Conservation (phyloP, 371 early-diverging fungal species). For the Vittaforma corneae region DNA sequence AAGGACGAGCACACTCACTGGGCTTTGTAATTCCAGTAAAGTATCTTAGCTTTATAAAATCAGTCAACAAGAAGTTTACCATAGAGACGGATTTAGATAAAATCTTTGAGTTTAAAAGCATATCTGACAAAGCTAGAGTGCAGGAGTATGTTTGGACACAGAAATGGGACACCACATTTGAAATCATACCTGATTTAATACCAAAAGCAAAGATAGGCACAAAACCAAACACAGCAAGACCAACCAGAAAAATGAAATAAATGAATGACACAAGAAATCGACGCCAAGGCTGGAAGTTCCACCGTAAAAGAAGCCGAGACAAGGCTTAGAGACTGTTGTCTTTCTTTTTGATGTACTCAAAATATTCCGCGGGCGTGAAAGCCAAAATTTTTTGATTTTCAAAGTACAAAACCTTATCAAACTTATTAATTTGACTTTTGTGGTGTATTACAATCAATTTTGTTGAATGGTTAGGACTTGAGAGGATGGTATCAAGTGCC, state of each 20-base stretch:
- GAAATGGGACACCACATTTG: neutral
- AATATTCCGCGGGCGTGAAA: no score
- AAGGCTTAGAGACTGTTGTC: no score
- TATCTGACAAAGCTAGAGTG: neutral
- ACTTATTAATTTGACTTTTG: constrained; percentile 17
- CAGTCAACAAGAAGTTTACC: neutral
- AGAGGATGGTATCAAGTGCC: constrained; percentile 20
- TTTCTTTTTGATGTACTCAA: no score
- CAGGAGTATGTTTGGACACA: neutral
- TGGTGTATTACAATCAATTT: constrained; percentile 41
- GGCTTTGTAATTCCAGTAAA: constrained; percentile 43
- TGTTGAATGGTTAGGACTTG: constrained; percentile 8
- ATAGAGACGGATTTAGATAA: neutral
- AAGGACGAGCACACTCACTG: constrained; percentile 12
- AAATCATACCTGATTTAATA: neutral
- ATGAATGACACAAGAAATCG: no score
- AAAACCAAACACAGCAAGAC: no score
- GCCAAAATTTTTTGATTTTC: constrained; percentile 12
- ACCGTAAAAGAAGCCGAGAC: no score
- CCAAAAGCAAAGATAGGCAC: neutral
- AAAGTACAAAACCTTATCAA: constrained; percentile 39
- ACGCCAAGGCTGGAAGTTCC: no score
- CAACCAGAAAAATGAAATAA: no score
- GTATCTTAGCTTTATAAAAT: constrained; percentile 41
- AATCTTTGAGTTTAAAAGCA: constrained; percentile 7